phyloP scores from a whole-genome alignment of 2,329 filamentous ascomycete genomes.

The Penicillium crustosum region DNA sequence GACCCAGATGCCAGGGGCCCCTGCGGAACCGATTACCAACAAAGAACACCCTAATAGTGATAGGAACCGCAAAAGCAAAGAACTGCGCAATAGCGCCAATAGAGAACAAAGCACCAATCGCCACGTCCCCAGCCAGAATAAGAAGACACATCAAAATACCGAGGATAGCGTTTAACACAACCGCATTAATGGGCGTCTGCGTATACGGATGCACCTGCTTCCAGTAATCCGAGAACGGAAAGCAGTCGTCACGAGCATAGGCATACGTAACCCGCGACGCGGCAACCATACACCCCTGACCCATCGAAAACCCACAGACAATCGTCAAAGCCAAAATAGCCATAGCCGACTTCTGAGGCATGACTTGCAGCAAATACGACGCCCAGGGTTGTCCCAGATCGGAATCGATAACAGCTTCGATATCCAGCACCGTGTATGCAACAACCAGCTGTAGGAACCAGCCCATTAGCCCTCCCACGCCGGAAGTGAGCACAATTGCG shows the following conservation, averaged over 20 bases:
- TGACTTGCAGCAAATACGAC: constrained; percentile 65
- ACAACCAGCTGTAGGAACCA: constrained; percentile 74
- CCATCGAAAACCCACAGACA: constrained; percentile 69
- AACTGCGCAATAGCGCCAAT: constrained; percentile 70
- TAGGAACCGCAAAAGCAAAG: constrained; percentile 50
- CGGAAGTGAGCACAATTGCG: constrained; percentile 69
- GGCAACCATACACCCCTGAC: constrained; percentile 70
- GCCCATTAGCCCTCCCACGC: constrained; percentile 64
- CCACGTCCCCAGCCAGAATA: constrained; percentile 62
- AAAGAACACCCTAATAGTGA: constrained; percentile 46
- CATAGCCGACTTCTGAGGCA: constrained; percentile 60
- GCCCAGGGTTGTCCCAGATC: constrained; percentile 69
- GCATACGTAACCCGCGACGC: constrained; percentile 69
- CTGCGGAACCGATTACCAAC: constrained; percentile 64
- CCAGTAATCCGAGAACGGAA: constrained; percentile 61
- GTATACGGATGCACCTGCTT: constrained; percentile 61
- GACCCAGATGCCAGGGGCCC: constrained; percentile 68
- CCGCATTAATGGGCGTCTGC: constrained; percentile 67
- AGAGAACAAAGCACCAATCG: constrained; percentile 67
- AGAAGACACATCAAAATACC: constrained; percentile 62
- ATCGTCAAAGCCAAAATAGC: constrained; percentile 66
- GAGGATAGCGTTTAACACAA: constrained; percentile 64
- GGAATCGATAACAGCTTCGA: constrained; percentile 58
- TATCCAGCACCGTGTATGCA: constrained; percentile 68
- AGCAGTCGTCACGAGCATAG: constrained; percentile 70